A percentile compares a stretch with the other conserved stretches of the same genome.
These are phyloP conservation scores for Fimicolochytrium jonesii DNA, from an alignment of 192 early-diverging fungal species.

Conservation along the genomic window DNA sequence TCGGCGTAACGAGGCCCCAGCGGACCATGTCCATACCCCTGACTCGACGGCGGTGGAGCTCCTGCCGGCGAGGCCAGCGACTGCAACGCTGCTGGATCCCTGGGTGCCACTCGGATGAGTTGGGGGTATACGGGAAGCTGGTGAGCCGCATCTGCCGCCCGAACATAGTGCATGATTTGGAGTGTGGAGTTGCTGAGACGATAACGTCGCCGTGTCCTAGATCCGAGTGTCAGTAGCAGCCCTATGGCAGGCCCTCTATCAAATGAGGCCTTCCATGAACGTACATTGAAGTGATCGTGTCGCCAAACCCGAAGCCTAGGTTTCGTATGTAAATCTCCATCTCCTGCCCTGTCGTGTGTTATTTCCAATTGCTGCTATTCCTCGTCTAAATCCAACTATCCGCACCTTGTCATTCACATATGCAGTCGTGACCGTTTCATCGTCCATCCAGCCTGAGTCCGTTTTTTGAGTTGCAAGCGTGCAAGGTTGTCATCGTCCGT, in stretches of 20 bases:
- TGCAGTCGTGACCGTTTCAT: constrained; percentile 26
- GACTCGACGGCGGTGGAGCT: not conserved
- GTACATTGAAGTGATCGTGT: constrained; percentile 16
- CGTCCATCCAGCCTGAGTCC: constrained; percentile 41
- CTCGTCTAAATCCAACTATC: not conserved
- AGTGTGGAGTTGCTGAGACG: constrained; percentile 18
- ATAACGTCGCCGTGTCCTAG: constrained; percentile 23
- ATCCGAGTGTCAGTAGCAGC: not conserved
- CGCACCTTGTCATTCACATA: not conserved
- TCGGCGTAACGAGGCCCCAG: not conserved
- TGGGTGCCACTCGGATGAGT: constrained; percentile 21
- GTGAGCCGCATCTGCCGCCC: constrained; percentile 7
- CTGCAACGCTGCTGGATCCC: constrained; percentile 6
- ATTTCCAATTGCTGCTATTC: not conserved
- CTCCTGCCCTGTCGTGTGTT: constrained; percentile 4
- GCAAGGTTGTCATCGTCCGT: not conserved
- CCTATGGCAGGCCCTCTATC: not conserved
- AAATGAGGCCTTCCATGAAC: not conserved
- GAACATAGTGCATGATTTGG: constrained; percentile 33
- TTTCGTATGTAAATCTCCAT: constrained; percentile 28
- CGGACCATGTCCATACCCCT: not conserved
- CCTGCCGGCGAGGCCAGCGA: not conserved
- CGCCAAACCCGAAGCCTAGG: constrained; percentile 25
- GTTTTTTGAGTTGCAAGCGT: not conserved
- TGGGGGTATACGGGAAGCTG: constrained; percentile 18